Evolutionary conservation across 139 green algal genomes (phyloP), one percentile per base, ranked within the genome.

Genomic region (Chlorella sp.): DNA sequence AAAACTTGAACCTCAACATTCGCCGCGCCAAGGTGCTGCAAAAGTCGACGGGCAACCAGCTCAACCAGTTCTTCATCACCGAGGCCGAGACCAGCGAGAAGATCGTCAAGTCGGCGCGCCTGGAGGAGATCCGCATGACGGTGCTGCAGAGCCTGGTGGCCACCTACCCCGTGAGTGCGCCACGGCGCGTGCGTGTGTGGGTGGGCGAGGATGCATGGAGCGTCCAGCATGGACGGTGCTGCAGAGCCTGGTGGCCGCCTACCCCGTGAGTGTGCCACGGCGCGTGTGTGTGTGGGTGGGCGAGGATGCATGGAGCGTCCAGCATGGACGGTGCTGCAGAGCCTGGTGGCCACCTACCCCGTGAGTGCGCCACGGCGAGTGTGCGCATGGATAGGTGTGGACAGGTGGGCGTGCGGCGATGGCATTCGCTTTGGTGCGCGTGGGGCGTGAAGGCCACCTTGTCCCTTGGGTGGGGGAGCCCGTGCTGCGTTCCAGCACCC

Each of bases 61-160:
- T 62, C 17, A 91, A 92, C 62, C 91, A 77, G 20, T 97, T 98
- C 51, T 96, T 86, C 77, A 88, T 98, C 64, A 98, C 93, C 5
- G 88, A 96, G 62, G 76, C 82, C 17, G 75, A 77, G 26, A 94
- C 78, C 1, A 74, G 35, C 61, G 30, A 67, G 2, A 49, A 70
- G 64, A 74, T 85, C 14, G 65, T 94, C 24, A 93, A 91, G 74
- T 89, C 81, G 0, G 78, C 85, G 20, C 82, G 86, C 35, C 64
- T 97, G 71, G 93, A 97, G 83, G 85, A 94, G 76, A 97, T 98
- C 63, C 88, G 93, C 34, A 79, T 95, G 70, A 97, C 93, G 6
- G 92, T 98, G 70, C 81, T 98, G 22, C 88, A 87, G 61, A 93
- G 87, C 71, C 83, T 97, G 69, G 69, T 93, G 5, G 66, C 87